Percentiles rank a stretch among this genome's conserved stretches.
phyloP scores from a whole-genome alignment of 1,284 basidiomycete genomes.

The Ustilago nuda region DNA sequence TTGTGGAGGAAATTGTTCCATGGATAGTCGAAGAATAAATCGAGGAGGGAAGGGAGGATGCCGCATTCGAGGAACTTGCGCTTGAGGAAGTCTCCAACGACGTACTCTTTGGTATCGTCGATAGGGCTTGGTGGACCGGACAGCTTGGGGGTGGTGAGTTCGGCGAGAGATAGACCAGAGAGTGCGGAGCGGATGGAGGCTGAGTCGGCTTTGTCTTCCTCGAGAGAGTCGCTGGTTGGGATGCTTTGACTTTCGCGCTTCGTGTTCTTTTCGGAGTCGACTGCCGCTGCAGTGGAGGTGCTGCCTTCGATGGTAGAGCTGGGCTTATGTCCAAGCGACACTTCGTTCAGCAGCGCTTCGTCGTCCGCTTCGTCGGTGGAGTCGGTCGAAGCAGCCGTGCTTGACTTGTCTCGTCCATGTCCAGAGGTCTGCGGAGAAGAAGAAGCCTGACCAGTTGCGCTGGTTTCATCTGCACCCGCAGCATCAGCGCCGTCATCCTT shows the following conservation, averaged over 20 bases:
- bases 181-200: slow-evolving; percentile 57
- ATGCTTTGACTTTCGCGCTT: slow-evolving; percentile 18
- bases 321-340: slow-evolving; percentile 46
- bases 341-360: slow-evolving; percentile 61
- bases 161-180: slow-evolving; percentile 62
- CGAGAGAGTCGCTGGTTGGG: slow-evolving; percentile 32
- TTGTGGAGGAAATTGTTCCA: slow-evolving; percentile 99
- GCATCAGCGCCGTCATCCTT: not conserved
- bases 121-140: slow-evolving; percentile 58
- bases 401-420: slow-evolving; percentile 48
- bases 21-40: slow-evolving; percentile 90
- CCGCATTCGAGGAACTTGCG: slow-evolving; percentile 63
- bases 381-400: slow-evolving; percentile 44
- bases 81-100: slow-evolving; percentile 65
- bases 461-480: not conserved
- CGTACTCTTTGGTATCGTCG: slow-evolving; percentile 53
- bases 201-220: slow-evolving; percentile 34
- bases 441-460: not conserved
- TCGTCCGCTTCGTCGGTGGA: slow-evolving; percentile 61
- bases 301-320: slow-evolving; percentile 4
- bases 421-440: slow-evolving; percentile 3
- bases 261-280: slow-evolving; percentile 12
- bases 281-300: slow-evolving; percentile 3
- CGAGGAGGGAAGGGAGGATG: slow-evolving; percentile 63
- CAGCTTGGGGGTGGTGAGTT: slow-evolving; percentile 53